Evolutionary conservation across 108 stramenopile species (phyloP), one percentile per base, ranked within the genome.

Genomic region (Schizochytrium sp.): DNA sequence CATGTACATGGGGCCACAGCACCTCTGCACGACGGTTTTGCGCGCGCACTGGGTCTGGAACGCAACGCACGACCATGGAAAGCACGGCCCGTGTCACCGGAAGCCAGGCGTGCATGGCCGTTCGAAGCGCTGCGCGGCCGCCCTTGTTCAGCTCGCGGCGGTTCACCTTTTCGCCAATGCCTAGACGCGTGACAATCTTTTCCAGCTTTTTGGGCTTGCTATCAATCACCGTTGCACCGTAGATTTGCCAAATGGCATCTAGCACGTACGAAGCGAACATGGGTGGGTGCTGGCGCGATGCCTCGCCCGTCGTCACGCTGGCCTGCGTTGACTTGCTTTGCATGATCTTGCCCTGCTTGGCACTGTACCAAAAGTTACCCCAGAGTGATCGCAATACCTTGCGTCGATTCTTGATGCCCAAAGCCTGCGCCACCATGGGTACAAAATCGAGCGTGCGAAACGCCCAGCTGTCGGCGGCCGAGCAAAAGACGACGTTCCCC

Each of bases 401-500:
- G 34, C 48, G 47, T 10, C 63, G 8, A 25, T 51, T 34, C 76
- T 21, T 12, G 47, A 93, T 28, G 18, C 89, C 91, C 41, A 94
- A 44, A 29, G 83, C 58, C 48, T 90, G 88, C 18, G 58, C 34
- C 88, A 92, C 92, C 60, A 92, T 44, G 41, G 60, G 90, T 23
- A 92, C 93, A 90, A 94, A 93, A 44, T 93, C 59, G 19, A 94
- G 95, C 8, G 97, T 76, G 2, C 96, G 93, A 87, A 99, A 98
- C 59, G 97, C 99, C 98, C 98, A 99, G 58, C 98, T 97, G 90
- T 96, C 96, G 51, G 97, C 87, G 5, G 98, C 98, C 23, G 95
- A 95, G 44, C 95, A 95, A 93, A 99, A 99, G 6, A 98, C 93
- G 12, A 99, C 97, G 92, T 99, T 98, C 5, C 98, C 97, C 72